These are phyloP conservation scores for Cladophialophora chaetospira DNA, from an alignment of 2,329 filamentous ascomycete genomes.

Conservation along the genomic window DNA sequence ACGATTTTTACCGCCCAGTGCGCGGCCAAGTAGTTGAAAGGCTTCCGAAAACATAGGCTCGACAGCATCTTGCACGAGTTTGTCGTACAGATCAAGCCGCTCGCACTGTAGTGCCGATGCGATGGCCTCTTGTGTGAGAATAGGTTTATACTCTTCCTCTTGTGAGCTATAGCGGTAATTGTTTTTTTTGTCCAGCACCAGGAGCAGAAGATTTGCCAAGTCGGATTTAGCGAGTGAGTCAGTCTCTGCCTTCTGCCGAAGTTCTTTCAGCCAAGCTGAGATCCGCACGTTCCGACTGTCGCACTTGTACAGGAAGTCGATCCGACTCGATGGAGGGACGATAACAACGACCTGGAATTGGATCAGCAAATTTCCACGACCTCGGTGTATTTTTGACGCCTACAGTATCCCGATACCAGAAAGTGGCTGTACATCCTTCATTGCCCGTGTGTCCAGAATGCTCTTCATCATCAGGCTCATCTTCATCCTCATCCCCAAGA, in stretches of 20 bases:
- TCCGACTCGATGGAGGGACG: slow-evolving; percentile 6
- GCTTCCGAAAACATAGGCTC: neutral
- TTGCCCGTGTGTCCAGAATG: slow-evolving; percentile 35
- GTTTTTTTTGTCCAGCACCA: neutral
- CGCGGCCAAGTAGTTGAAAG: neutral
- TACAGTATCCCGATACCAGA: slow-evolving; percentile 34
- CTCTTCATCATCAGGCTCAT: slow-evolving; percentile 14
- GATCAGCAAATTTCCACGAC: neutral
- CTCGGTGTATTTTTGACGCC: neutral
- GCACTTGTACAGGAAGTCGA: slow-evolving; percentile 7
- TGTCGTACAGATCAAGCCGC: neutral
- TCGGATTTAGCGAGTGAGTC: neutral
- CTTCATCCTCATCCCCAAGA: neutral
- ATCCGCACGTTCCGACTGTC: neutral
- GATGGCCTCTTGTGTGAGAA: neutral
- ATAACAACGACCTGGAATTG: slow-evolving; percentile 11
- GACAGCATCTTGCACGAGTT: neutral
- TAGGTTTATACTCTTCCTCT: neutral
- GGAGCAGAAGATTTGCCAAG: neutral
- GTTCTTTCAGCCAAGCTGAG: neutral
- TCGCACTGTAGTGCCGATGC: neutral
- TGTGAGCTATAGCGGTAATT: neutral
- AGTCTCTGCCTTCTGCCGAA: neutral
- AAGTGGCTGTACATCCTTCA: slow-evolving; percentile 33
- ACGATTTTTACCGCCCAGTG: neutral